Base-by-base conservation (phyloP, 2,329 filamentous ascomycete genomes). In the Calonectria naviculata region DNA sequence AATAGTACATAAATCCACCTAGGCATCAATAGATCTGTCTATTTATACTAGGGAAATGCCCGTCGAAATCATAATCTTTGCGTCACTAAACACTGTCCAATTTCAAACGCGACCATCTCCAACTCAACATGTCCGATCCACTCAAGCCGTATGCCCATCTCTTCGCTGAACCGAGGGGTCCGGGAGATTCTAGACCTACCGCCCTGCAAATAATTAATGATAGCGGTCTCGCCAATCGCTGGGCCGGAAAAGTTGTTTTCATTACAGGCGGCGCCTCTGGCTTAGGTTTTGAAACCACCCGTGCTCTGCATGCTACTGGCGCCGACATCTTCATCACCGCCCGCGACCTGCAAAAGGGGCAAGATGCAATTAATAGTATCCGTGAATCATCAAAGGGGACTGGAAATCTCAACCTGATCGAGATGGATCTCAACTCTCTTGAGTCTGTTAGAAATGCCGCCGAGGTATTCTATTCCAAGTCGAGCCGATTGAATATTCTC, bases 261-360 rank as follows among this genome's bases (percentile, higher is more conserved):
- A 80, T 87, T 49, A 87, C 86, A 0, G 86, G 86, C n/a, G 78
- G 76, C 21, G 82, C 81, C 6, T 80, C 83, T 19, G 86, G 85
- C 1, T 77, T 87, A n/a, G 86, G 86, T 12, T 71, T 84, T 34
- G 83, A 87, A 69, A 87, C 85, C 4, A 84, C 81, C 1, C 80
- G 82, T 9, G 85, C 86, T 2, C 78, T 89, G 2, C 71, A 79
- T 52, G 75, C 81, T 7, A 85, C 87, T 0, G 86, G 87, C 5
- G 85, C 85, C 10, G 82, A 78, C 28, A 74, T 87, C 42, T 87
- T 81, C 74, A 76, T 86, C 19, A 85, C 85, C 0, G 85, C 80
- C 3, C 82, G 87, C 5, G 77, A 86, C 60, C 64, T 80, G 12
- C 62, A 81, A 24, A 79, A 78, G 67, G 82, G 74, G 15, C 68